Evolutionary conservation across 768 basidiomycete species (phyloP), one percentile per base, ranked within the genome.

Genomic region (Tricholoma saponaceum): DNA sequence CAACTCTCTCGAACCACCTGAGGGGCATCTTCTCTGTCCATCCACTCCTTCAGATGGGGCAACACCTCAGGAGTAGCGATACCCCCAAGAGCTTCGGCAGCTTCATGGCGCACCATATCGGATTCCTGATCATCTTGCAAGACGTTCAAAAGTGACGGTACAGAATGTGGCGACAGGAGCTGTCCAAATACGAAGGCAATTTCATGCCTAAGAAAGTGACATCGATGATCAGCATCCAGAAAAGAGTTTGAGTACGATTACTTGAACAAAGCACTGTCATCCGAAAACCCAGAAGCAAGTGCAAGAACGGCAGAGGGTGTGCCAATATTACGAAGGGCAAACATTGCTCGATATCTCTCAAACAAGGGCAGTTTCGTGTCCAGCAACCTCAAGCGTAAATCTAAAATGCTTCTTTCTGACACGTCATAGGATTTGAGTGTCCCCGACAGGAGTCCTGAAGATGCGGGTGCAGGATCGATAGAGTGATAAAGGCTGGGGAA

Each of bases 101-200:
- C 97, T 72, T 99, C 97, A 64, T 99, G 97, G 30, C 97, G 84
- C 9, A 99, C 97, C 96, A 99, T 98, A 56, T 95, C 93, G 10
- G 87, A 87, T 71, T 98, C 97, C 1, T 74, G 67, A 1, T 69
- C 55, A 62, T 94, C 75, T 61, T 83, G 77, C n/a, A 99, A 78
- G 26, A 96, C 91, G 37, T 81, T 72, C 33, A 98, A 69, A 30
- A 99, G 78, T 0, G 90, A 81, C 9, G 95, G 94, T 20, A 98
- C 90, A 0, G 94, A 89, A 68, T 95, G 86, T 5, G 88, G 79
- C 1, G 92, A 94, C 52, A 92, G 83, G 43, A 99, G 81, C 75
- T 99, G 97, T 12, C 97, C 97, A 66, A 98, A 98, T 46, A 99
- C 89, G 71, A 98, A 99, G 1, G 97, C 97, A 49, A 99, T 93